These are phyloP conservation scores for Neoscytalidium dimidiatum DNA, from an alignment of 2,329 filamentous ascomycete species.

Conservation along the genomic window DNA sequence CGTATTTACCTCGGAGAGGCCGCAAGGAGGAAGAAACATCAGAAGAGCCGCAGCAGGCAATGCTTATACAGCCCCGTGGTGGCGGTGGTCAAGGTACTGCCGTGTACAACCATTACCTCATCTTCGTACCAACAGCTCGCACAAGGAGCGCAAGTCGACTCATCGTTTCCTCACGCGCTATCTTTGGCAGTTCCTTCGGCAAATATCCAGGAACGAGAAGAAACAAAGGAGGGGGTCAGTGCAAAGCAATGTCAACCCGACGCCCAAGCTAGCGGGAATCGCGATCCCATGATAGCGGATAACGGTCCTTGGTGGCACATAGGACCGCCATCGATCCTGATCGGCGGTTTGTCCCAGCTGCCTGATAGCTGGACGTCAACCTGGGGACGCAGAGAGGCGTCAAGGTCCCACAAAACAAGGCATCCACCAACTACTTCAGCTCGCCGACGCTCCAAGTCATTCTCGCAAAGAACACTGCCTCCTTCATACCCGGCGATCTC, in stretches of 20 bases:
- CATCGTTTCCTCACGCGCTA: neutral
- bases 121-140: slow-evolving; percentile 11
- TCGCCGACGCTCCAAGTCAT: neutral
- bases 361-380: too few species aligned
- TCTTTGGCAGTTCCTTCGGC: neutral
- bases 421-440: neutral
- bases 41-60: neutral
- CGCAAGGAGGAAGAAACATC: neutral
- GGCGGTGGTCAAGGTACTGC: neutral
- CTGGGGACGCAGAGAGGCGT: too few species aligned
- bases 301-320: neutral
- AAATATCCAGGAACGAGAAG: neutral
- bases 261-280: neutral
- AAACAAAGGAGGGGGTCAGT: neutral
- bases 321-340: neutral
- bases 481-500: neutral
- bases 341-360: neutral
- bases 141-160: neutral
- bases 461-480: neutral
- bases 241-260: neutral
- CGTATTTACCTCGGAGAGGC: neutral
- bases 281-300: neutral
- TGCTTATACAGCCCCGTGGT: neutral
- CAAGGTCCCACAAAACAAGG: too few species aligned
- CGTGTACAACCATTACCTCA: slow-evolving; percentile 13